Base-by-base conservation (phyloP, 2,329 filamentous ascomycete species). In the Xylaria multiplex region DNA sequence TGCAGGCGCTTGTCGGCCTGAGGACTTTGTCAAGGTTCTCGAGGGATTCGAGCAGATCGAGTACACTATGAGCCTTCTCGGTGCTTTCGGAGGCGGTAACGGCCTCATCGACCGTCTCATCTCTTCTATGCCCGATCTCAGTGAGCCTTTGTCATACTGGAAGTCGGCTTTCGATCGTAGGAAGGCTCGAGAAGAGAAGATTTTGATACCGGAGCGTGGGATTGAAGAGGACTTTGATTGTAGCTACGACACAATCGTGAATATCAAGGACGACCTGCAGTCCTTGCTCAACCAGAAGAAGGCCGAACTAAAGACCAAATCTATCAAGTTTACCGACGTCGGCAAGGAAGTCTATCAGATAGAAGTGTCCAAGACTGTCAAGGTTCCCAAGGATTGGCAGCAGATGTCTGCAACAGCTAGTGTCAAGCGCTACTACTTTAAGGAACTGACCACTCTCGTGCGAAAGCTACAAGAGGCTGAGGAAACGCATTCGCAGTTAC, bases 41-140 rank as follows among this genome's bases (percentile, higher is more conserved):
- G 94, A 98, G 78, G 96, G 96, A 0, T 99, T 97, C 72, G 96
- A 98, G 81, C 95, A 97, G 79, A 98, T 99, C 52, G 93, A 97
- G 69, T 96, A 97, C 77, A 97, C 94, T 0, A 93, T 97, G 85
- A 87, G 88, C 58, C 84, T 98, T 24, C 85, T 98, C 1, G 84
- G 86, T 53, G 85, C 90, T 8, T 91, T 92, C 72, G 88, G 90
- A 59, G 87, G 90, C n/a, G 92, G 91, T 2, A 90, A 93, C 56
- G 92, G 93, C 2, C 85, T 98, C 2, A 91, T 99, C 48, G 92
- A 93, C 64, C 90, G 93, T 59, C 86, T 99, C 45, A 88, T 98
- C 49, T 81, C 87, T 0, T 86, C 90, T 0, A 97, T 99, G 93
- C 96, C 96, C 0, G 87, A 97, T 74, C 86, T 99, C 2, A 84